Percentiles rank a stretch among this genome's conserved stretches.
These are phyloP conservation scores for Pulveroboletus sp. DNA, from an alignment of 768 basidiomycete species.

Conservation along the genomic window DNA sequence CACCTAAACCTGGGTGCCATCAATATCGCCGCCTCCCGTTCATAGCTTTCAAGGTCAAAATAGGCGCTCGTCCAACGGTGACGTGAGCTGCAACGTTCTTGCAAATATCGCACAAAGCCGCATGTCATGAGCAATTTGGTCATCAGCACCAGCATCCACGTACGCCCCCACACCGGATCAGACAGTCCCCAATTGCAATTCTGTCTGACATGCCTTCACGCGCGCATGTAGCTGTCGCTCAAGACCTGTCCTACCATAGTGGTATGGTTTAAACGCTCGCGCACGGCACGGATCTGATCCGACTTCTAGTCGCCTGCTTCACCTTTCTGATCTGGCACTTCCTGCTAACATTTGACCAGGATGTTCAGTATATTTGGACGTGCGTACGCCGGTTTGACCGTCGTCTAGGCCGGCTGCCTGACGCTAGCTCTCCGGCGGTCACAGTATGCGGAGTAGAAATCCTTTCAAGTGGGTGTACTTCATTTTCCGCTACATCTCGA, in stretches of 20 bases:
- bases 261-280: not conserved
- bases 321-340: constrained; percentile 13
- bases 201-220: not conserved
- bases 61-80: not conserved
- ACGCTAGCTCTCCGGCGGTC: not conserved
- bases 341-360: constrained; percentile 16
- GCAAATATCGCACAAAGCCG: not conserved
- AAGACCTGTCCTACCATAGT: constrained; percentile 12
- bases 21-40: not conserved
- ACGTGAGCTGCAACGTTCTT: not conserved
- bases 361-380: constrained; percentile 20
- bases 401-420: not conserved
- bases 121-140: not conserved
- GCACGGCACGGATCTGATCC: not conserved
- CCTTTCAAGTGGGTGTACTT: not conserved
- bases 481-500: not conserved
- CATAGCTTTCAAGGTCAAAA: not conserved
- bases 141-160: not conserved
- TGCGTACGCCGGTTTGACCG: constrained; percentile 10
- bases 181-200: not conserved
- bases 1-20: no score
- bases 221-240: not conserved
- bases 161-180: no score
- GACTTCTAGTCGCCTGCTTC: constrained; percentile 7
- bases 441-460: not conserved